Base-by-base conservation (phyloP, 306 rosid species). In the Quercus parvula region DNA sequence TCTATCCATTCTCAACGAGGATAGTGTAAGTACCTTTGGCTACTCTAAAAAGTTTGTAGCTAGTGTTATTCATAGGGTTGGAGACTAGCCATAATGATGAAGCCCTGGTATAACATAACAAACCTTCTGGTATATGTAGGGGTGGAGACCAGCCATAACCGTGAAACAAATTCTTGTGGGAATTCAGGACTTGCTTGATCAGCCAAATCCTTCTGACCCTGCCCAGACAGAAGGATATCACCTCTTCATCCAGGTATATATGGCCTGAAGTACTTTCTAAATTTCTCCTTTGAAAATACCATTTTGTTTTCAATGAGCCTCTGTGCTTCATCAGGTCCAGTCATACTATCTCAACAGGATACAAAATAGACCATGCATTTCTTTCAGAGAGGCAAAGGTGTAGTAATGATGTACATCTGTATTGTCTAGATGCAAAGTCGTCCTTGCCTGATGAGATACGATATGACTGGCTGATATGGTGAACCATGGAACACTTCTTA, bases 181-280 rank as follows among this genome's bases (percentile, higher is more conserved):
- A 33, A 93, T 95, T 77, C 99, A 95, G 81, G 99, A 95, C 74
- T 79, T 95, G 76, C 94, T 95, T 59, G 98, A 93, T 79, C 97
- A 87, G 86, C 99, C 99, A 51, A 95, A 95, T 83, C 96, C 98
- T 70, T 84, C 97, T 82, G 98, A 93, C 79, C 99, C 98, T 78
- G 99, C 99, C 20, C 99, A 95, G 86, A 92, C 99, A 15, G 99
- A 95, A 81, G 99, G 99, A 10, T 95, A 95, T 87, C 99, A 95
- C 85, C 92, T 92, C 79, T 95, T 92, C 82, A 95, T 95, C 86
- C 98, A 92, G 96, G 99, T 95, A 92, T 75, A 44, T 68, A 55
- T 20, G 54, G 75, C 70, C 56, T 14, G 20, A 51, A 79, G 12
- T 33, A 59, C 74, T 54, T 70, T 69, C 8, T 66, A 44, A 15